phyloP scores from a whole-genome alignment of 805 yeast species.

The Cyberlindnera subsufficiens region DNA sequence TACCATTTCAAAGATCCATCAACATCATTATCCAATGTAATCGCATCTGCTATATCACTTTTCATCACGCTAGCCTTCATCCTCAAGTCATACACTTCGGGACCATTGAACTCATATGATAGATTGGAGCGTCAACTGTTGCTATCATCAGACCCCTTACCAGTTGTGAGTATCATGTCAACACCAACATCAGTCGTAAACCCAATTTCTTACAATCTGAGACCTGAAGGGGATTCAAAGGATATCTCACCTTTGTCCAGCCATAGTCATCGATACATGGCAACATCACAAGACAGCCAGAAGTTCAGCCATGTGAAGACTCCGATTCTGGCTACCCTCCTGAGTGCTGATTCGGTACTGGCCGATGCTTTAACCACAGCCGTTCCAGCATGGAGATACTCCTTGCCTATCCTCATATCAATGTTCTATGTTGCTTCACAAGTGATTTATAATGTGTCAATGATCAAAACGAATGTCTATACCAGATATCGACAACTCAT shows the following conservation, averaged over 20 bases:
- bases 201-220: not conserved
- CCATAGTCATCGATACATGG: not conserved
- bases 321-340: conserved; percentile 16
- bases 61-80: conserved; percentile 7
- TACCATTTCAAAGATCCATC: conserved; percentile 8
- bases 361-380: conserved; percentile 2
- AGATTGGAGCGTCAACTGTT: conserved; percentile 10
- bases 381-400: not conserved
- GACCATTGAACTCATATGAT: conserved; percentile 3
- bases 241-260: conserved; percentile 7
- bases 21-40: not conserved
- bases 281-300: conserved; percentile 1
- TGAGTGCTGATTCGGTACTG: conserved; percentile 8
- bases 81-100: conserved; percentile 7
- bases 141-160: conserved; percentile 5
- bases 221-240: not conserved
- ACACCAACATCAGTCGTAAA: not conserved
- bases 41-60: not conserved
- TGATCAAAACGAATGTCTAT: conserved; percentile 80
- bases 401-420: conserved; percentile 23
- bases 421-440: conserved; percentile 23
- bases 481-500: conserved; percentile 87
- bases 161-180: not conserved
- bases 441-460: conserved; percentile 47
- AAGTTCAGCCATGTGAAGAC: conserved; percentile 10